phyloP scores from a whole-genome alignment of 208 protist species.

The Trypanosoma mega region DNA sequence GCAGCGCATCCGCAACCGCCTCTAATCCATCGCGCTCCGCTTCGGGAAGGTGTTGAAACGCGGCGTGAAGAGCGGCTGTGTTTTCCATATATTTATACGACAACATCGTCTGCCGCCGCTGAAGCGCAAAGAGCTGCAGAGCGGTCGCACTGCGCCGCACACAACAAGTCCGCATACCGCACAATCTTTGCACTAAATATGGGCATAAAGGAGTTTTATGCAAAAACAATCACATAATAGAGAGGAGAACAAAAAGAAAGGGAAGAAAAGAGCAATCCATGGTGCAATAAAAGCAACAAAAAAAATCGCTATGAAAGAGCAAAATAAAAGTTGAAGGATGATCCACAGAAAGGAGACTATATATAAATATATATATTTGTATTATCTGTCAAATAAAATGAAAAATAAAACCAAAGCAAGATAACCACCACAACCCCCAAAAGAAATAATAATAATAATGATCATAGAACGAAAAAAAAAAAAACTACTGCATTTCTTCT shows the following conservation, averaged over 20 bases:
- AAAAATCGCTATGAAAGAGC: background rate
- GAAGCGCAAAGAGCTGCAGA: conserved; percentile 47
- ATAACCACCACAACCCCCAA: too few species aligned
- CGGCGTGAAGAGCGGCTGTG: conserved; percentile 17
- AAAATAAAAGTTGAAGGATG: too few species aligned
- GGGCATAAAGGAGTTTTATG: too few species aligned
- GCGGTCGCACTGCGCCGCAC: conserved; percentile 20
- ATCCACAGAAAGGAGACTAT: too few species aligned
- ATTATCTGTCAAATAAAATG: too few species aligned
- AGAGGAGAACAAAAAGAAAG: background rate
- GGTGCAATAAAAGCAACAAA: background rate
- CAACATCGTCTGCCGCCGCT: conserved; percentile 22
- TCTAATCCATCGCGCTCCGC: conserved; percentile 26
- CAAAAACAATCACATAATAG: background rate
- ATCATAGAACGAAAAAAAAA: too few species aligned
- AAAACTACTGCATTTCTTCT: too few species aligned
- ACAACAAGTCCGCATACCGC: conserved; percentile 11
- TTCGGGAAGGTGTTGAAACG: conserved; percentile 26
- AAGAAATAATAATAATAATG: too few species aligned
- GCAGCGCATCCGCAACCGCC: conserved; percentile 17
- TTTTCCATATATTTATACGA: conserved; percentile 41
- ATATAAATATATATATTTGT: too few species aligned
- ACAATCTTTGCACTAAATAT: background rate
- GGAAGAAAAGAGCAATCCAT: background rate
- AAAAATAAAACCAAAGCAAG: too few species aligned